These are phyloP conservation scores for Bryoerythrophyllum caledonicum DNA, from an alignment of 225 moss, liverwort and hornwort genomes.

Conservation along the genomic window DNA sequence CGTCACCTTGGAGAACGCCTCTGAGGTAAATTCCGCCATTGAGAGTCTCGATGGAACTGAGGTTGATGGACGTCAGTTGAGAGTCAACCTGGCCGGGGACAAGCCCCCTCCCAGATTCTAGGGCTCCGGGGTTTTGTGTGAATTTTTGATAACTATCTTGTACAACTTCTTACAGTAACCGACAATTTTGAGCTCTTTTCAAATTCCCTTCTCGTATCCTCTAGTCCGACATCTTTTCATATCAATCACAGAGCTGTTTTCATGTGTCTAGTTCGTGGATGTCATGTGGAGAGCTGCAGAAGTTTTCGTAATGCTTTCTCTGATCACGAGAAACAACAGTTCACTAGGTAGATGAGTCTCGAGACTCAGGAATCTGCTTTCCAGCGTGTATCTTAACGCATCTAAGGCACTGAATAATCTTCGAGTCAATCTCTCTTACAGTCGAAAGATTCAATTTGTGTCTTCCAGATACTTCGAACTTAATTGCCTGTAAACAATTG, in stretches of 20 bases:
- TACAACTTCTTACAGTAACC: constrained; percentile 8
- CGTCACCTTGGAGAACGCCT: constrained; percentile 30
- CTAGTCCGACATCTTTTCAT: not conserved
- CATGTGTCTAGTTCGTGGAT: not conserved
- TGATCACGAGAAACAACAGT: not conserved
- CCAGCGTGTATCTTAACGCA: too few species aligned
- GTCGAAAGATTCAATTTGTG: not conserved
- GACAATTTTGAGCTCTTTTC: constrained; percentile 21
- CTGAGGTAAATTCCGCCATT: constrained; percentile 35
- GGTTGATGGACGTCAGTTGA: constrained; percentile 40
- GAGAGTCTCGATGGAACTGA: constrained; percentile 38
- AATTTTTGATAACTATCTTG: constrained; percentile 17
- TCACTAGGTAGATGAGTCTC: too few species aligned
- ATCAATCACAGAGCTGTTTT: too few species aligned
- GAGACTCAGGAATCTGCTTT: not conserved
- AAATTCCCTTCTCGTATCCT: not conserved
- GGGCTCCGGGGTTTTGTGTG: not conserved
- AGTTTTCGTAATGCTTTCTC: too few species aligned
- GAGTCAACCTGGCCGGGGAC: constrained; percentile 47
- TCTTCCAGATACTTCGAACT: not conserved
- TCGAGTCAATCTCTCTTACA: too few species aligned
- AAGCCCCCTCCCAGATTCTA: constrained; percentile 40
- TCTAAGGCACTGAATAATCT: not conserved
- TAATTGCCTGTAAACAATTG: not conserved
- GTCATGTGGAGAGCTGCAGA: not conserved